Percentiles rank a stretch among this genome's conserved stretches.
Conservation (phyloP, 768 basidiomycete genomes). For the Antrodiella citrinella region DNA sequence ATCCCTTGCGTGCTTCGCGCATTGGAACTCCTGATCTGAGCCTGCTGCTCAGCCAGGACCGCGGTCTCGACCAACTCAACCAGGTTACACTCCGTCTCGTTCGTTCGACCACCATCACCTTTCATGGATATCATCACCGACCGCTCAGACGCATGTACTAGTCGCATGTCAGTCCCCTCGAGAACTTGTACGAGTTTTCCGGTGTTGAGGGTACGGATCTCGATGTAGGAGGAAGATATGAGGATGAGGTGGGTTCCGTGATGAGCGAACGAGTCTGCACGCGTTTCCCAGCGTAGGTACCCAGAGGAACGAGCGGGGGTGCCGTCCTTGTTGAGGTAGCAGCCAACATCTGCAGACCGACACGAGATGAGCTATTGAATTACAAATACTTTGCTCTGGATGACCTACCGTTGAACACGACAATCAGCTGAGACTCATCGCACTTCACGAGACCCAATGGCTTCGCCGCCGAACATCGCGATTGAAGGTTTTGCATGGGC, state of each 20-base stretch:
- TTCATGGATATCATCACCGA: conserved; percentile 60
- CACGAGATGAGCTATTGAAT: not conserved
- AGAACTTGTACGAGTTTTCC: conserved; percentile 79
- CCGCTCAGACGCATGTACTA: conserved; percentile 43
- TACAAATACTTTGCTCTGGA: not conserved
- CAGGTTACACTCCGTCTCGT: conserved; percentile 39
- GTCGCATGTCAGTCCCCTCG: conserved; percentile 60
- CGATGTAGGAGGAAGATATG: conserved; percentile 68
- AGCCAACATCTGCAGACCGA: conserved; percentile 51
- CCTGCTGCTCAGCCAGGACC: conserved; percentile 35
- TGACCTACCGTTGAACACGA: conserved; percentile 66
- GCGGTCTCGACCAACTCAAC: conserved; percentile 64
- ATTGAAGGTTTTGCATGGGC: conserved; percentile 46
- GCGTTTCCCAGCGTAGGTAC: conserved; percentile 76
- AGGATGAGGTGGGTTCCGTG: conserved; percentile 61
- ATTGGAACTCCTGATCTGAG: conserved; percentile 11
- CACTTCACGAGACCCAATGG: conserved; percentile 59
- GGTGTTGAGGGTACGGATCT: conserved; percentile 57
- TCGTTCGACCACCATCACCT: conserved; percentile 9
- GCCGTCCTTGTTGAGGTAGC: conserved; percentile 68
- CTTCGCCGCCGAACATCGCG: conserved; percentile 45
- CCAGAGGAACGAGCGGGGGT: conserved; percentile 49
- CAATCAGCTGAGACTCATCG: conserved; percentile 49
- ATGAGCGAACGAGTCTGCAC: conserved; percentile 51
- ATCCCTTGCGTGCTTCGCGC: conserved; percentile 22